phyloP scores from a whole-genome alignment of 805 yeast species.

The Monosporozyma yasuniensis region DNA sequence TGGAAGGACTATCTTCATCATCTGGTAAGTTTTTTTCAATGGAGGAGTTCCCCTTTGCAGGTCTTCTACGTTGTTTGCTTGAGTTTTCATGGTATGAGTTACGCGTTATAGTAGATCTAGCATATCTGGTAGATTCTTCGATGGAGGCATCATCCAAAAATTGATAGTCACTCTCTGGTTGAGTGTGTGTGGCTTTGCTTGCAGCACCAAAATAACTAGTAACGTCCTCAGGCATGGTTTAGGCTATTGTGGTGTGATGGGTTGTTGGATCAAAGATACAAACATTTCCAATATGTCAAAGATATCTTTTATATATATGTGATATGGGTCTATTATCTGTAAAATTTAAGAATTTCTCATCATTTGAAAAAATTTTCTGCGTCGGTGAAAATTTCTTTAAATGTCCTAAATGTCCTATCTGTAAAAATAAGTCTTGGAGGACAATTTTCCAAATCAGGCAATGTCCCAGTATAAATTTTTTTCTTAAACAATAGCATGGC shows the following conservation, averaged over 20 bases:
- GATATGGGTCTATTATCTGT: neutral
- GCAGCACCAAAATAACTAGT: conserved; percentile 8
- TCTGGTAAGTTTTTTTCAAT: neutral
- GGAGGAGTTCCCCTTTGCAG: neutral
- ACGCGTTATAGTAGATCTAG: neutral
- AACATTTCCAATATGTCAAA: too few species aligned
- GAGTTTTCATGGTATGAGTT: neutral
- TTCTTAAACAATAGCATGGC: neutral
- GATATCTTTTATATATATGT: neutral
- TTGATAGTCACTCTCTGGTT: conserved; percentile 7
- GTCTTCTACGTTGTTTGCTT: neutral
- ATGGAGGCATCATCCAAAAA: conserved; percentile 4
- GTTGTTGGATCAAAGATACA: too few species aligned
- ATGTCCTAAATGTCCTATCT: neutral
- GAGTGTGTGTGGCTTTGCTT: conserved; percentile 3
- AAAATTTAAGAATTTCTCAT: neutral
- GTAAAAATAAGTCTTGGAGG: neutral
- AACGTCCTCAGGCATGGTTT: conserved; percentile 9
- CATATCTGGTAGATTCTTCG: neutral
- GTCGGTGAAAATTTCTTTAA: conserved; percentile 7
- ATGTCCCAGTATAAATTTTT: neutral
- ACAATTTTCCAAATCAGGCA: neutral
- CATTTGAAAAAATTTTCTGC: conserved; percentile 2
- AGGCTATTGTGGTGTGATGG: neutral
- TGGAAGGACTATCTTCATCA: neutral